phyloP scores from a whole-genome alignment of 2,329 filamentous ascomycete species.

The Clonostachys sp. region DNA sequence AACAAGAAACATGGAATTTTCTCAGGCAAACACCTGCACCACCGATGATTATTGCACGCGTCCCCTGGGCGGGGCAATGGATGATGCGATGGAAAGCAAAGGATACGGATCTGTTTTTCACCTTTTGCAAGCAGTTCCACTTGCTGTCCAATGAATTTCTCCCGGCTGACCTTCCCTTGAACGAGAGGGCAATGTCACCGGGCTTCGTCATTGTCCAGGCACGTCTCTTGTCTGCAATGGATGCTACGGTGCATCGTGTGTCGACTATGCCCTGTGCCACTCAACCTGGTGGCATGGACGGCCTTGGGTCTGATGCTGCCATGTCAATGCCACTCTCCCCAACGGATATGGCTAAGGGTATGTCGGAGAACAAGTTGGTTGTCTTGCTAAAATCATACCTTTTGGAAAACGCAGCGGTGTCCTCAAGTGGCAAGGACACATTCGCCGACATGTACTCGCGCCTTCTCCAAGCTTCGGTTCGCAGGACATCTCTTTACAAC shows the following conservation, averaged over 20 bases:
- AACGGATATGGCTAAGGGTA: conserved; percentile 67
- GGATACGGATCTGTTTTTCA: conserved; percentile 86
- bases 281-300: conserved; percentile 54
- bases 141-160: conserved; percentile 72
- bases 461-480: conserved; percentile 69
- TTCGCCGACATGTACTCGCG: conserved; percentile 74
- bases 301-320: conserved; percentile 44
- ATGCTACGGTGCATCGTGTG: conserved; percentile 80
- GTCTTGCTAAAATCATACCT: conserved; percentile 79
- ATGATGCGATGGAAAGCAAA: conserved; percentile 78
- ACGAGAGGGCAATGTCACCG: conserved; percentile 61
- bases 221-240: conserved; percentile 73
- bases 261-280: conserved; percentile 44
- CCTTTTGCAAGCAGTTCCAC: conserved; percentile 86
- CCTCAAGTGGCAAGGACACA: conserved; percentile 50
- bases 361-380: conserved; percentile 85
- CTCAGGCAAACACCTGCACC: conserved; percentile 62
- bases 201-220: conserved; percentile 78
- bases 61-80: conserved; percentile 87
- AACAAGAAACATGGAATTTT: conserved; percentile 41
- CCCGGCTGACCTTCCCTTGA: conserved; percentile 45
- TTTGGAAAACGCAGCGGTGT: conserved; percentile 33
- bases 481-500: conserved; percentile 74
- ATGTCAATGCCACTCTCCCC: conserved; percentile 59
- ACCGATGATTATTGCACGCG: conserved; percentile 63